A percentile compares a stretch with the other conserved stretches of the same genome.
These are phyloP conservation scores for Aureobasidium sp. DNA, from an alignment of 2,329 filamentous ascomycete species.

Conservation along the genomic window DNA sequence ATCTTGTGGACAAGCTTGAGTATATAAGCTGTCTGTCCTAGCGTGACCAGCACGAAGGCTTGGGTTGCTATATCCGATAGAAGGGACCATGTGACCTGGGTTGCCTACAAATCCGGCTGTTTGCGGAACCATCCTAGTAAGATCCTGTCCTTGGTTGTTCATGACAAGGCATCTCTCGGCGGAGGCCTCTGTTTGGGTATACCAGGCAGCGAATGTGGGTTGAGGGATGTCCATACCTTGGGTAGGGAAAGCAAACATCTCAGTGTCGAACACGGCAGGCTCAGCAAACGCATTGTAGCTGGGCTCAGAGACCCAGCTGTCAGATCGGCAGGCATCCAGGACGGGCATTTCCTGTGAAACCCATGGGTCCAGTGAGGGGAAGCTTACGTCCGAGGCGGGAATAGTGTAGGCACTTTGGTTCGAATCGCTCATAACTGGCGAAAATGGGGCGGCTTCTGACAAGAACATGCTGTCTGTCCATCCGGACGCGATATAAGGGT, in stretches of 20 bases:
- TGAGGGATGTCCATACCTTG: background rate
- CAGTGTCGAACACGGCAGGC: background rate
- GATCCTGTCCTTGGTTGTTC: background rate
- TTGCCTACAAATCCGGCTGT: slow-evolving; percentile 17
- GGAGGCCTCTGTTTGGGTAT: background rate
- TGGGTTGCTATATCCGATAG: background rate
- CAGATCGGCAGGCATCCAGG: background rate
- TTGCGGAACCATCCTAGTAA: background rate
- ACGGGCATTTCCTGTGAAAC: slow-evolving; percentile 1
- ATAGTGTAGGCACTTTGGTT: slow-evolving; percentile 10
- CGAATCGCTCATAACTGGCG: slow-evolving; percentile 12
- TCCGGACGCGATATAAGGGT: slow-evolving; percentile 22
- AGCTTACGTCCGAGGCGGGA: slow-evolving; percentile 6
- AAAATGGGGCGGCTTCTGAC: slow-evolving; percentile 3
- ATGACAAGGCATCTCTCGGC: background rate
- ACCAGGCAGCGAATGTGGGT: background rate
- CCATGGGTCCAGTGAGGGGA: background rate
- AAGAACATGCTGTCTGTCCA: slow-evolving; percentile 10
- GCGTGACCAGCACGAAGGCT: background rate
- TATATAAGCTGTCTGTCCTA: slow-evolving; percentile 10
- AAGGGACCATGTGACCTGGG: background rate
- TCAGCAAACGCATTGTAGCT: slow-evolving; percentile 1
- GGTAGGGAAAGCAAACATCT: slow-evolving; percentile 4
- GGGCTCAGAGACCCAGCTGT: background rate
- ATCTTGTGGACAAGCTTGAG: slow-evolving; percentile 5